Evolutionary conservation across 2,329 filamentous ascomycete species (phyloP), one percentile per base, ranked within the genome.

Genomic region (Colletotrichum eremochloae): DNA sequence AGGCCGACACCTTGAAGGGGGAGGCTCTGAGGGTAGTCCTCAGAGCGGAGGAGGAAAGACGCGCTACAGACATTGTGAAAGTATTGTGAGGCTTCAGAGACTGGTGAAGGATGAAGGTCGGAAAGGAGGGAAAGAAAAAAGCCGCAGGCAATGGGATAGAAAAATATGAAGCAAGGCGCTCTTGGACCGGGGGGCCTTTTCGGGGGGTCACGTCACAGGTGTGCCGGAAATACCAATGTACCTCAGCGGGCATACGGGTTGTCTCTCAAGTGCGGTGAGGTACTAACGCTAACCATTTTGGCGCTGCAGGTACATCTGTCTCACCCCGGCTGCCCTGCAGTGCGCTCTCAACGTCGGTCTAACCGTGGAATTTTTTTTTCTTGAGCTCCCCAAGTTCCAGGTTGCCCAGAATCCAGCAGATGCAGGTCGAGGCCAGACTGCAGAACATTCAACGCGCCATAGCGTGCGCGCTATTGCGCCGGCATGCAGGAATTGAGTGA

Each of bases 21-120:
- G 91, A 88, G 78, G 90, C 86, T 81, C 89, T 86, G 81, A 94
- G 85, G 73, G 93, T 91, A 81, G 94, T 89, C 86, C 95, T 92
- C 82, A 98, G 88, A 84, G 94, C 91, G 83, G 93, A 90, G 81
- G 93, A 91, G 86, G 92, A 91, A 81, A 97, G 85, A 88, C 94
- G 93, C 82, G 96, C 86, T 82, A 94, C 89, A 81, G 94, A 91
- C 94, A 97, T 97, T 86, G 85, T 89, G 81, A 79, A 71, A 67
- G 67, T 75, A 56, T 67, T 68, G 71, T 74, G 70, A 70, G 66
- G 58, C 50, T 64, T 71, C 68, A 67, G 67, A 78, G 77, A 76
- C 73, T 72, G 70, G 63, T 75, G 76, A 80, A 79, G 80, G 76
- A 68, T 73, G 75, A 72, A 75, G 76, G 67, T 75, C 74, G 65